Evolutionary conservation across 768 basidiomycete genomes (phyloP), one percentile per base, ranked within the genome.

Genomic region (Lactifluus rugatus): DNA sequence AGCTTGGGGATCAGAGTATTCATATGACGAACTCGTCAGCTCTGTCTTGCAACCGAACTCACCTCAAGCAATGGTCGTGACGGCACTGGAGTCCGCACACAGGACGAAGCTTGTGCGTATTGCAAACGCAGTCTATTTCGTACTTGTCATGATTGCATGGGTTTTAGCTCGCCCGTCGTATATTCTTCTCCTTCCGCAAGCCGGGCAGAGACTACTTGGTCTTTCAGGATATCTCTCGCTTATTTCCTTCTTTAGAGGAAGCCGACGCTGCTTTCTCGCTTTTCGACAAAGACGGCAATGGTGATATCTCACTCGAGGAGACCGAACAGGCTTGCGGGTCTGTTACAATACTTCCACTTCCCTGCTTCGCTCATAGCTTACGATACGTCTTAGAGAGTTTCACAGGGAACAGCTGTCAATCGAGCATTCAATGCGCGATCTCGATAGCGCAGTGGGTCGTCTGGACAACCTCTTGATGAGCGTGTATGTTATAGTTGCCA

Each of bases 1-100:
- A 44, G 21, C 14, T 6, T 34, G 34, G 13, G 31, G 13, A 34
- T 34, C 26, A 28, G 14, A 32, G 23, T 42, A 46, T 41, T 47
- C 28, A 60, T 13, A 39, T 17, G 28, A 28, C n/a, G 8, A 23
- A 25, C 17, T 34, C 25, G 37, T 54, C 49, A 83, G 82, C 58
- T 85, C 84, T 39, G 80, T 93, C n/a, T 71, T 94, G 21, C 91
- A 93, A 69, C 92, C 92, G 42, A 93, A 93, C 67, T 89, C 88
- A 1, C 87, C 89, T 0, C 81, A 81, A 66, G 85, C 86, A 25
- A 81, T 87, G 72, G 87, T 94, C 45, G 81, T 85, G 64, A 84
- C 82, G 5, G 88, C 89, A 5, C 72, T 96, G 17, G 79, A 82
- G 60, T 88, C 85, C 1, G 80, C 85, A 1, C 91, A 89, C 73